Percentiles rank a stretch among this genome's conserved stretches.
These are phyloP conservation scores for Apiotrichum akiyoshidainum DNA, from an alignment of 1,284 basidiomycete species.

Conservation along the genomic window DNA sequence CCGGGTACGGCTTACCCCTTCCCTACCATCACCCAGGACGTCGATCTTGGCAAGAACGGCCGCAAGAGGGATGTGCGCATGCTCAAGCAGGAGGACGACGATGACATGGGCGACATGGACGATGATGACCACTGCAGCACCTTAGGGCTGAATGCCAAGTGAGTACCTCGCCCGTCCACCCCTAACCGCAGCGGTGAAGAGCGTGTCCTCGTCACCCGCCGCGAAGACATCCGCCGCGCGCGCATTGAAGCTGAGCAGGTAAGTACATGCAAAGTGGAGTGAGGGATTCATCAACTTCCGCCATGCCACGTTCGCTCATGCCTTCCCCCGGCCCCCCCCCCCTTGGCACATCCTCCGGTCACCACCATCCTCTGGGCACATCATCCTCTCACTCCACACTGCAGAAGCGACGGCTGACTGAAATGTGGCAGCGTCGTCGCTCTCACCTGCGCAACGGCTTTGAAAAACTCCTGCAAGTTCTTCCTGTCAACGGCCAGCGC, in stretches of 20 bases:
- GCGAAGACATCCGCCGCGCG: constrained; percentile 30
- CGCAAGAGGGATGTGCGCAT: not conserved
- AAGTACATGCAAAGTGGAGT: constrained; percentile 9
- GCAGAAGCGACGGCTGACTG: constrained; percentile 58
- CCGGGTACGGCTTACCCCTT: not conserved
- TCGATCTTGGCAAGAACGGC: not conserved
- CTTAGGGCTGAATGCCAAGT: constrained; percentile 11
- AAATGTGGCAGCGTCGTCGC: constrained; percentile 77
- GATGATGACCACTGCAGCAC: not conserved
- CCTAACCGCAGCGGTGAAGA: constrained; percentile 14
- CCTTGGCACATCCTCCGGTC: not conserved
- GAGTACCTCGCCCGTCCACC: not conserved
- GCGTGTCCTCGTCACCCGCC: constrained; percentile 16
- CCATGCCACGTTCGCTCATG: not conserved
- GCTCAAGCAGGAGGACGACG: not conserved
- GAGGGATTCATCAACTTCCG: not conserved
- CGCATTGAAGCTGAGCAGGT: constrained; percentile 45
- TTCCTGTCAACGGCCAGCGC: constrained; percentile 81
- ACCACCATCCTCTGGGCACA: not conserved
- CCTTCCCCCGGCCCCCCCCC: not conserved
- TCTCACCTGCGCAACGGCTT: constrained; percentile 84
- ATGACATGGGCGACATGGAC: constrained; percentile 3
- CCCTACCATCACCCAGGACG: not conserved
- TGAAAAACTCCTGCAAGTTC: constrained; percentile 73
- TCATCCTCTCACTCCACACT: not conserved